These are phyloP conservation scores for Mrakia blollopis DNA, from an alignment of 768 basidiomycete species.

Conservation along the genomic window DNA sequence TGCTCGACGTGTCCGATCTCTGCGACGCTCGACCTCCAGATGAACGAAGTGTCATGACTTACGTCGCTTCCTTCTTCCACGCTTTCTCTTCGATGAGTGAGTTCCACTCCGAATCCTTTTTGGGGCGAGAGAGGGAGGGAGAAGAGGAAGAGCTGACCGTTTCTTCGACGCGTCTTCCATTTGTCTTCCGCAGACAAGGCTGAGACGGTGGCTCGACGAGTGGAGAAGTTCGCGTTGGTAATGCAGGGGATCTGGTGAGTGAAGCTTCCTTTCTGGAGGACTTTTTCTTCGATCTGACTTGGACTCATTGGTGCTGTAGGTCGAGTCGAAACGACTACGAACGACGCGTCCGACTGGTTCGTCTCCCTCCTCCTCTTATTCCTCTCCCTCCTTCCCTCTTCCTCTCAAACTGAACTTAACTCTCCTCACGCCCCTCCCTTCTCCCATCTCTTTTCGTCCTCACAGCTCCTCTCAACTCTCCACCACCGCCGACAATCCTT, in stretches of 20 bases:
- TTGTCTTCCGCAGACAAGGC: constrained; percentile 87
- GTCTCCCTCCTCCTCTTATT: constrained; percentile 34
- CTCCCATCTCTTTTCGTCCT: background rate
- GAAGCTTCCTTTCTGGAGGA: background rate
- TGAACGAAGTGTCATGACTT: constrained; percentile 62
- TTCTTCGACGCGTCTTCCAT: background rate
- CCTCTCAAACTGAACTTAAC: background rate
- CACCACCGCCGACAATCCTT: constrained; percentile 64
- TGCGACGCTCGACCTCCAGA: constrained; percentile 84
- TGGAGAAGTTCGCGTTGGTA: constrained; percentile 92
- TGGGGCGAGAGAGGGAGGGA: background rate
- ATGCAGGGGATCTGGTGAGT: constrained; percentile 58
- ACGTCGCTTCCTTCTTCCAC: constrained; percentile 88
- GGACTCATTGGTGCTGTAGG: constrained; percentile 50
- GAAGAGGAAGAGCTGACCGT: constrained; percentile 15
- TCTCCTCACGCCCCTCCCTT: background rate
- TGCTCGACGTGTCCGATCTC: constrained; percentile 92
- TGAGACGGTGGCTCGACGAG: constrained; percentile 85
- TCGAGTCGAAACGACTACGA: constrained; percentile 85
- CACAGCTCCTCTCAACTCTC: constrained; percentile 55
- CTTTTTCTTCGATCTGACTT: background rate
- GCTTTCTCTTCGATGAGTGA: constrained; percentile 94
- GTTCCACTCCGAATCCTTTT: constrained; percentile 34
- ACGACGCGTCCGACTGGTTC: constrained; percentile 66
- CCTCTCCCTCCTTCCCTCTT: background rate